Conservation (phyloP, 331 rosid genomes). For the Spiraea crenata region DNA sequence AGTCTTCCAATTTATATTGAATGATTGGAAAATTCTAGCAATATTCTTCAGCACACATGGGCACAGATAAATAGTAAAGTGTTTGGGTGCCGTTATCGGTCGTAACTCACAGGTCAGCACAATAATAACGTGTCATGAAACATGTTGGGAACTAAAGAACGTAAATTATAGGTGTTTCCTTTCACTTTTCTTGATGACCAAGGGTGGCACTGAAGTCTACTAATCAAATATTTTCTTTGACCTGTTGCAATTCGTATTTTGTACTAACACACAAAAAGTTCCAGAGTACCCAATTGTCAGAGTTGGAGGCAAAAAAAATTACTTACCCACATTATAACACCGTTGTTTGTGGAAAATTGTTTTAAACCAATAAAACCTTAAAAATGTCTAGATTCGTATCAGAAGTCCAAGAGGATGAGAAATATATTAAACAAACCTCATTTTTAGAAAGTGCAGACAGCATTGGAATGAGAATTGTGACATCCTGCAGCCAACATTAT, state of each 20-base stretch:
- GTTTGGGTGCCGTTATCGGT: too few species aligned
- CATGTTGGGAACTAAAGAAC: too few species aligned
- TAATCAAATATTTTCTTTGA: too few species aligned
- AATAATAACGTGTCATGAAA: too few species aligned
- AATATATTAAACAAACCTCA: constrained; percentile 60
- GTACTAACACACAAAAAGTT: not conserved
- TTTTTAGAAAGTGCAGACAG: constrained; percentile 78
- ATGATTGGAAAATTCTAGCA: not conserved
- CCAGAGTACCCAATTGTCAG: not conserved
- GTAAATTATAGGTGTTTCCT: too few species aligned
- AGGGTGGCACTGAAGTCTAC: too few species aligned
- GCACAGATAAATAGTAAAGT: too few species aligned
- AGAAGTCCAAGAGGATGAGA: constrained; percentile 9
- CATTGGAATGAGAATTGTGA: constrained; percentile 92
- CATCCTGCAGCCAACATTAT: constrained; percentile 64
- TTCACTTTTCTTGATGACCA: too few species aligned
- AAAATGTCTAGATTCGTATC: not conserved
- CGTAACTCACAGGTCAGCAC: too few species aligned
- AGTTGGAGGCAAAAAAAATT: not conserved
- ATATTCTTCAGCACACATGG: not conserved
- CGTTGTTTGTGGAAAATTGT: not conserved
- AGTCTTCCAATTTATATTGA: not conserved
- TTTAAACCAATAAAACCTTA: not conserved
- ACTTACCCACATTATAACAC: not conserved
- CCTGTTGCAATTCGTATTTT: too few species aligned